A percentile compares a stretch with the other conserved stretches of the same genome.
These are phyloP conservation scores for Nemania abortiva DNA, from an alignment of 2,329 filamentous ascomycete species.

Conservation along the genomic window DNA sequence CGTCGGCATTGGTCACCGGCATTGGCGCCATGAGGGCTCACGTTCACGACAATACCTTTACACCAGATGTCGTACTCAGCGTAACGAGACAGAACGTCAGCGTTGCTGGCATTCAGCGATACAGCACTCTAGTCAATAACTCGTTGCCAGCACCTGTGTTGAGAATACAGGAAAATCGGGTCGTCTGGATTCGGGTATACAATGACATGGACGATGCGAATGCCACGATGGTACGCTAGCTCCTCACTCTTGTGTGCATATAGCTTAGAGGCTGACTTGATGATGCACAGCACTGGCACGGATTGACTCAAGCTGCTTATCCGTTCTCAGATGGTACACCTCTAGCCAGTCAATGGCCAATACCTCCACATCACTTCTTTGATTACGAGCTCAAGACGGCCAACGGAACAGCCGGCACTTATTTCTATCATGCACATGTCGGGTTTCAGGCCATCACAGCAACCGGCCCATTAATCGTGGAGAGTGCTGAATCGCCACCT, in stretches of 20 bases:
- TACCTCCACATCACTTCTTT: constrained; percentile 33
- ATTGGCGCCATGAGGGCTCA: constrained; percentile 16
- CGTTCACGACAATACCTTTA: constrained; percentile 33
- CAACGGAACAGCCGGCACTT: constrained; percentile 29
- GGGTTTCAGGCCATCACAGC: constrained; percentile 33
- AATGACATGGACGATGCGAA: constrained; percentile 35
- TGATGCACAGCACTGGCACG: constrained; percentile 33
- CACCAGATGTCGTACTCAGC: constrained; percentile 30
- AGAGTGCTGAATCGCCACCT: constrained; percentile 19
- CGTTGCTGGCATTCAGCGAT: constrained; percentile 33
- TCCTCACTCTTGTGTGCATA: background rate
- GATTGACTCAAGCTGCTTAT: constrained; percentile 30
- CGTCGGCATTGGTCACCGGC: constrained; percentile 11
- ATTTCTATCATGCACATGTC: constrained; percentile 35
- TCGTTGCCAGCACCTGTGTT: constrained; percentile 26
- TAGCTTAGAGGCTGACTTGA: background rate
- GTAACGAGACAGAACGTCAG: constrained; percentile 33
- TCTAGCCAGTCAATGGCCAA: constrained; percentile 36
- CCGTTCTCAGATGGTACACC: constrained; percentile 36
- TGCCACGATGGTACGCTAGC: constrained; percentile 24
- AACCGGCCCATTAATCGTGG: constrained; percentile 31
- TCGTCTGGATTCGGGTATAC: constrained; percentile 34
- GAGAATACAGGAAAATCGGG: constrained; percentile 26
- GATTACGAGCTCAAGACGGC: constrained; percentile 32
- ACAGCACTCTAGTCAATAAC: constrained; percentile 30